Evolutionary conservation across 495 filamentous ascomycete species (phyloP).

Genomic region (Cercophora scortea): DNA sequence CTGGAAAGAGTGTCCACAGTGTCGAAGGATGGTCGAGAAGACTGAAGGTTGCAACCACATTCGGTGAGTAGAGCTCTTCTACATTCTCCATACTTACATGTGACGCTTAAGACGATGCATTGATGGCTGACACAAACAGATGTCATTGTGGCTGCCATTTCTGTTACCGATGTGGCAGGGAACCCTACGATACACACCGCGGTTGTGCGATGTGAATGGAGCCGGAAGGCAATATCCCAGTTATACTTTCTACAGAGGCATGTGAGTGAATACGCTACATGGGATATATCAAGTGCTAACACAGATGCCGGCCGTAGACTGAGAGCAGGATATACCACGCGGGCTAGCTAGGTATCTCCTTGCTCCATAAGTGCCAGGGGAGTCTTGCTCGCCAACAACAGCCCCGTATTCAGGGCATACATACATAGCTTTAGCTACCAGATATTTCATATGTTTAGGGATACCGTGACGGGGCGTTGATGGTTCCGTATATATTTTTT

Average conservation of each 20-base stretch:
- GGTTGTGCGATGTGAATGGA: constrained; percentile 3
- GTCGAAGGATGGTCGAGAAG: constrained; percentile 8
- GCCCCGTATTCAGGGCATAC: too few relatives aligned
- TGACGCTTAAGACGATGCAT: too few relatives aligned
- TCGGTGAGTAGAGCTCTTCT: background rate
- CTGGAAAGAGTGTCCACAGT: constrained; percentile 9
- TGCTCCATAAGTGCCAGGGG: too few relatives aligned
- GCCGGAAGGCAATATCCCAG: too few relatives aligned
- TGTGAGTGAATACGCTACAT: background rate
- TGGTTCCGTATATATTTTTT: too few relatives aligned
- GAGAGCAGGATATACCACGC: too few relatives aligned
- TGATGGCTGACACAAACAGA: background rate
- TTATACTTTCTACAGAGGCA: constrained; percentile 9
- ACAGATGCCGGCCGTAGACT: background rate
- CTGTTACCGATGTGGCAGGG: constrained; percentile 15
- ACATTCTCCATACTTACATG: too few relatives aligned
- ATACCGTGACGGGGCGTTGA: too few relatives aligned
- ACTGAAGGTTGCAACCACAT: constrained; percentile 11
- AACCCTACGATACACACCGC: constrained; percentile 5
- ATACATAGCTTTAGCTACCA: too few relatives aligned
- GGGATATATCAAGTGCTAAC: background rate
- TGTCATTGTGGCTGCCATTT: constrained; percentile 12
- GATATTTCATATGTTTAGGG: too few relatives aligned
- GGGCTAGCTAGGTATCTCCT: too few relatives aligned
- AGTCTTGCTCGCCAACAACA: too few relatives aligned